A percentile compares a stretch with the other conserved stretches of the same genome.
These are phyloP conservation scores for Zymoseptoria ardabiliae DNA, from an alignment of 2,329 filamentous ascomycete genomes.

Conservation along the genomic window DNA sequence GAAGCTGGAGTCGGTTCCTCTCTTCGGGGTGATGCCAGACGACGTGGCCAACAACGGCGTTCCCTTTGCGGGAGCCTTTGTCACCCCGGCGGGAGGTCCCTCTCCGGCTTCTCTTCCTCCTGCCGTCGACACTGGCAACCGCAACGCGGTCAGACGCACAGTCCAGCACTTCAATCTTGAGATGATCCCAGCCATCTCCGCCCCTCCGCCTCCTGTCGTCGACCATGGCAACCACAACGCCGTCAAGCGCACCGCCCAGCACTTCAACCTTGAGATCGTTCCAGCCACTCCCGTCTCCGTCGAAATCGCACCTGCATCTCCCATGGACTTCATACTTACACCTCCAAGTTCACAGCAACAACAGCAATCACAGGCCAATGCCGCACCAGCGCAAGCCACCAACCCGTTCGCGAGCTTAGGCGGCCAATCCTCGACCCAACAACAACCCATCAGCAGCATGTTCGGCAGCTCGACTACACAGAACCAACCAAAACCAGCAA, in stretches of 20 bases:
- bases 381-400: neutral
- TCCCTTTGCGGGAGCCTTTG: neutral
- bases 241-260: neutral
- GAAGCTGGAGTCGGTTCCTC: neutral
- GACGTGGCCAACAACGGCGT: conserved; percentile 6
- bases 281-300: neutral
- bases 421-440: neutral
- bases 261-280: neutral
- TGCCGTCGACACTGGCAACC: neutral
- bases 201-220: neutral
- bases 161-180: too few relatives aligned
- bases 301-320: neutral
- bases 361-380: conserved; percentile 2
- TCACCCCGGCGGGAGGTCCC: neutral
- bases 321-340: neutral
- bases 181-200: neutral
- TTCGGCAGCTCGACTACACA: conserved; percentile 10
- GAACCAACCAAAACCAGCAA: conserved; percentile 16
- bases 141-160: neutral
- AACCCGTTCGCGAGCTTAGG: neutral
- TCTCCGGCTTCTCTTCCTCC: neutral
- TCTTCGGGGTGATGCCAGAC: conserved; percentile 9
- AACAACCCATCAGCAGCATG: conserved; percentile 6
- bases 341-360: conserved; percentile 6
- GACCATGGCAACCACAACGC: neutral